These are phyloP conservation scores for Fusarium sp. DNA, from an alignment of 2,329 filamentous ascomycete species.

Conservation along the genomic window DNA sequence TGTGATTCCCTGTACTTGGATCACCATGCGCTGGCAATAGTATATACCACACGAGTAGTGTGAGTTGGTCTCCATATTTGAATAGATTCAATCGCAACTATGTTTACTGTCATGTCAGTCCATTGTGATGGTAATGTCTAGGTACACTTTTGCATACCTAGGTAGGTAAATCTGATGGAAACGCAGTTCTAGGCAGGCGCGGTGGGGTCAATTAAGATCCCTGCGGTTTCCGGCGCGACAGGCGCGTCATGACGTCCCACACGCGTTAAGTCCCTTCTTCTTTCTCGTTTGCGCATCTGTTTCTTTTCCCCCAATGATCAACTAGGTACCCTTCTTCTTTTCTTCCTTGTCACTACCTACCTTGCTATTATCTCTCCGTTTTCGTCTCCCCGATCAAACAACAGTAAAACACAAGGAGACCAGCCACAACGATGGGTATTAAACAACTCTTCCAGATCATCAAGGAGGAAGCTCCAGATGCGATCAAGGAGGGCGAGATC, in stretches of 20 bases:
- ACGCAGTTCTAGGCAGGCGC: conserved; percentile 3
- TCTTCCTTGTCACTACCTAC: not conserved
- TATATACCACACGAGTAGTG: not conserved
- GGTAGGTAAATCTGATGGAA: not conserved
- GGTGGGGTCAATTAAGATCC: conserved; percentile 50
- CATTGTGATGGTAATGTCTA: not conserved
- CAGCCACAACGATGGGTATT: conserved; percentile 65
- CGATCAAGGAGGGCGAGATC: conserved; percentile 96
- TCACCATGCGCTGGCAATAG: not conserved
- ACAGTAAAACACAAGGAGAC: conserved; percentile 1
- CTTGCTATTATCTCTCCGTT: not conserved
- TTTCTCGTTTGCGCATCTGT: conserved; percentile 24
- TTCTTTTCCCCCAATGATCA: conserved; percentile 9
- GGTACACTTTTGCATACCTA: not conserved
- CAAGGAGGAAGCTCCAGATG: conserved; percentile 92
- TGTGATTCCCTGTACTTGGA: not conserved
- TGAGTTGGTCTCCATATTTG: not conserved
- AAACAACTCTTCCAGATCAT: conserved; percentile 84
- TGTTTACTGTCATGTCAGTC: not conserved
- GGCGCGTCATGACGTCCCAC: conserved; percentile 48
- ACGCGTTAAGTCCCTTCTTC: conserved; percentile 41
- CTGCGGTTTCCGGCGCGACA: conserved; percentile 42
- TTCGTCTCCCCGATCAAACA: not conserved
- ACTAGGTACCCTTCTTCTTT: not conserved
- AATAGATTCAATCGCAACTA: not conserved